phyloP scores from a whole-genome alignment of 2,329 filamentous ascomycete genomes.

The Thelonectria olida region DNA sequence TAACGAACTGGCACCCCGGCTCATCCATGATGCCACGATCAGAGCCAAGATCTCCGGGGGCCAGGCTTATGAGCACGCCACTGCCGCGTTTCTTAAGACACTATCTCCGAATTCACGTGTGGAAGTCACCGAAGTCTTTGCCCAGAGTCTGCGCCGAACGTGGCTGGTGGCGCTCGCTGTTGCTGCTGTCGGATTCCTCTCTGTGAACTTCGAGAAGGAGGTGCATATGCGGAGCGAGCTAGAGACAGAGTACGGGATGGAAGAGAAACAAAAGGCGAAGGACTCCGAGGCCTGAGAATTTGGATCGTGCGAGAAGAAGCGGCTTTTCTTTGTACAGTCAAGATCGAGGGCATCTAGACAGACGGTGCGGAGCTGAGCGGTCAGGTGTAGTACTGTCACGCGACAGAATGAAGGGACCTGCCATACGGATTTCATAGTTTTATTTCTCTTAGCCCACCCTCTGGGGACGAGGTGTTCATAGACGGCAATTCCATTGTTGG shows the following conservation, averaged over 20 bases:
- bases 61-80: constrained; percentile 38
- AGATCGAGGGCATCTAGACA: neutral
- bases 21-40: constrained; percentile 21
- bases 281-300: neutral
- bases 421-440: neutral
- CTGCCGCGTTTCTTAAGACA: constrained; percentile 27
- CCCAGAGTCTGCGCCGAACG: constrained; percentile 24
- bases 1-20: constrained; percentile 2
- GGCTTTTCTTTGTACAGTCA: neutral
- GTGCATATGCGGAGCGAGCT: constrained; percentile 36
- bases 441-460: neutral
- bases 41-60: constrained; percentile 29
- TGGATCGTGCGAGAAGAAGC: neutral
- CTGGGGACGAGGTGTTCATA: neutral
- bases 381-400: neutral
- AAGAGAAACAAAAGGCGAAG: constrained; percentile 11
- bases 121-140: constrained; percentile 32
- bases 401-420: neutral
- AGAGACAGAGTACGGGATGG: constrained; percentile 42
- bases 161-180: constrained; percentile 44
- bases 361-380: neutral
- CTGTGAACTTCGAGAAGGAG: constrained; percentile 33
- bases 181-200: constrained; percentile 33
- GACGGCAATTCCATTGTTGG: neutral
- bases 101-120: constrained; percentile 14